Conservation (phyloP, 2,329 filamentous ascomycete species). For the Ambrosiella beaveri region DNA sequence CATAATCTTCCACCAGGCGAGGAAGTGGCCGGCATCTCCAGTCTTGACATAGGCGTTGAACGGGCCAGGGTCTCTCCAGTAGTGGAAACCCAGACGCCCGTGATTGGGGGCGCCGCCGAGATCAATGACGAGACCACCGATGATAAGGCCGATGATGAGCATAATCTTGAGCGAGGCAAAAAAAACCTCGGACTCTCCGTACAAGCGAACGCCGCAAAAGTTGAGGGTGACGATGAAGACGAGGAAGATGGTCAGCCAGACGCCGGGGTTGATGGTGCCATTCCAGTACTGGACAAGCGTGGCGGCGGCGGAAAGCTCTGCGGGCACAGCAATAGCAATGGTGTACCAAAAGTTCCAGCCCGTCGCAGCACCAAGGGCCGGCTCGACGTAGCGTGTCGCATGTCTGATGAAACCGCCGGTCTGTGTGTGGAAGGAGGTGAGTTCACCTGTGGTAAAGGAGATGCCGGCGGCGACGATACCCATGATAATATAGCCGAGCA, state of each 20-base stretch:
- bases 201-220: constrained; percentile 24
- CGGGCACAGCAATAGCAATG: constrained; percentile 23
- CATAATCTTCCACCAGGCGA: constrained; percentile 24
- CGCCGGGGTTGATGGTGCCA: constrained; percentile 20
- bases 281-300: constrained; percentile 24
- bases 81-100: constrained; percentile 25
- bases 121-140: constrained; percentile 23
- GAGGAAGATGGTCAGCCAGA: constrained; percentile 23
- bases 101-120: constrained; percentile 24
- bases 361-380: constrained; percentile 17
- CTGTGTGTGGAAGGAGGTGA: constrained; percentile 18
- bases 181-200: constrained; percentile 32
- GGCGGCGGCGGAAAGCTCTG: constrained; percentile 24
- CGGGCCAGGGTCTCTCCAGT: constrained; percentile 27
- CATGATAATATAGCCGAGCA: constrained; percentile 26
- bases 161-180: constrained; percentile 29
- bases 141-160: constrained; percentile 24
- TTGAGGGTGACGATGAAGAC: constrained; percentile 22
- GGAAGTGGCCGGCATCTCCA: constrained; percentile 22
- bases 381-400: constrained; percentile 19
- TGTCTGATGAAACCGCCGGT: constrained; percentile 19
- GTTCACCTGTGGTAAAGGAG: constrained; percentile 28
- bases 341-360: constrained; percentile 21
- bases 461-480: constrained; percentile 37
- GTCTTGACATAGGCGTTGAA: constrained; percentile 22